Percentiles rank a stretch among this genome's conserved stretches.
Conservation (phyloP, 2,329 filamentous ascomycete species). For the Fusarium lateritium region DNA sequence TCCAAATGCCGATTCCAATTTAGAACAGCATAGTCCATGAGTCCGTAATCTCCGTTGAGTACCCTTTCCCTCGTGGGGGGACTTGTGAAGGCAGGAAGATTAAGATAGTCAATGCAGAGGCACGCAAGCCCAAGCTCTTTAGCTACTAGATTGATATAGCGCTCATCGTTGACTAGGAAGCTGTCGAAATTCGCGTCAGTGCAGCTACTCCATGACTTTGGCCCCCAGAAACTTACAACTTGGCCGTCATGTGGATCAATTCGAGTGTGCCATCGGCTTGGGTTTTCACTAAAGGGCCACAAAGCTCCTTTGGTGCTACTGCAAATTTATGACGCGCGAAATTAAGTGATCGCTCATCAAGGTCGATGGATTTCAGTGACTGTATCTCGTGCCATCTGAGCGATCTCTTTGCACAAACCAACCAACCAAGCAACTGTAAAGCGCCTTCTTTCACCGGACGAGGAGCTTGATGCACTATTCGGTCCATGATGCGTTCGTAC, state of each 20-base stretch:
- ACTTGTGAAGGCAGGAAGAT: accelerated
- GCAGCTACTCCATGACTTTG: too few relatives aligned
- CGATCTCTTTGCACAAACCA: accelerated
- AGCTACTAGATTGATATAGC: background rate
- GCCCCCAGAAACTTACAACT: background rate
- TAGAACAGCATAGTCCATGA: background rate
- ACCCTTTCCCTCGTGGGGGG: accelerated
- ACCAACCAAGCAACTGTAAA: background rate
- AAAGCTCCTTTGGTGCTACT: background rate
- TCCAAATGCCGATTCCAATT: background rate
- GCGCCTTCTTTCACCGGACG: too few relatives aligned
- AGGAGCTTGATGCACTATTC: accelerated
- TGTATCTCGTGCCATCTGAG: background rate
- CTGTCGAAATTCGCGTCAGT: background rate
- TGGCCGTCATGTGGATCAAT: accelerated
- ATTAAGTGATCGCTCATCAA: accelerated
- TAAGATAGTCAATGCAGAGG: background rate
- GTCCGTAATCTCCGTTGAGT: background rate
- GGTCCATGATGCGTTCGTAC: accelerated
- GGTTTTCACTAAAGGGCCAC: accelerated
- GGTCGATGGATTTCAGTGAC: accelerated
- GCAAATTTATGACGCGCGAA: background rate
- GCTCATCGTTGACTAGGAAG: accelerated
- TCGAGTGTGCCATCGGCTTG: accelerated
- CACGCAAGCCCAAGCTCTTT: background rate